A percentile compares a stretch with the other conserved stretches of the same genome.
Conservation (phyloP, 257 asterid genomes). For the Nicotiana noctiflora region DNA sequence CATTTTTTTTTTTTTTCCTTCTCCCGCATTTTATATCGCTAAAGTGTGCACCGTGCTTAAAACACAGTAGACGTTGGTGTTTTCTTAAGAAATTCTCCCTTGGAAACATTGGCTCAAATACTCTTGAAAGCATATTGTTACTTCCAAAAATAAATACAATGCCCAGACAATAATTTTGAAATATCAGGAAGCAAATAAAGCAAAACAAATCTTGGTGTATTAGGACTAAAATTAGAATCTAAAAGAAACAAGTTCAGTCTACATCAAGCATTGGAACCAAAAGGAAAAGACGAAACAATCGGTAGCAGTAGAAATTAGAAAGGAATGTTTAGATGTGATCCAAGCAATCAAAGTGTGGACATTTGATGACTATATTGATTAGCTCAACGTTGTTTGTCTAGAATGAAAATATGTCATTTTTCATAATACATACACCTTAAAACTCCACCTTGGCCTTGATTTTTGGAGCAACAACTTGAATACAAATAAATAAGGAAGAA, state of each 20-base stretch:
- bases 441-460: not conserved
- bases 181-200: not conserved
- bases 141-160: not conserved
- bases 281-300: not conserved
- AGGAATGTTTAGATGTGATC: slow-evolving; percentile 1
- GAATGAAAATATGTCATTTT: not conserved
- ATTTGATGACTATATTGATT: not conserved
- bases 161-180: not conserved
- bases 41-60: not conserved
- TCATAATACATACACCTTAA: not conserved
- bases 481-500: not conserved
- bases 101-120: not conserved
- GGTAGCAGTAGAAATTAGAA: not conserved
- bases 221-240: not conserved
- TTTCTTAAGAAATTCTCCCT: not conserved
- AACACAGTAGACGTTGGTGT: not conserved
- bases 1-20: not conserved
- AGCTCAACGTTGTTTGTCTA: not conserved
- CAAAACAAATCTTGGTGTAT: not conserved
- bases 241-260: not conserved
- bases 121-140: not conserved
- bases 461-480: not conserved
- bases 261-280: not conserved
- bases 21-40: not conserved
- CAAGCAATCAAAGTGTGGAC: slow-evolving; percentile 1